A percentile compares a stretch with the other conserved stretches of the same genome.
Evolutionary conservation across 768 basidiomycete species (phyloP).

Genomic region (Pisolithus tinctorius): DNA sequence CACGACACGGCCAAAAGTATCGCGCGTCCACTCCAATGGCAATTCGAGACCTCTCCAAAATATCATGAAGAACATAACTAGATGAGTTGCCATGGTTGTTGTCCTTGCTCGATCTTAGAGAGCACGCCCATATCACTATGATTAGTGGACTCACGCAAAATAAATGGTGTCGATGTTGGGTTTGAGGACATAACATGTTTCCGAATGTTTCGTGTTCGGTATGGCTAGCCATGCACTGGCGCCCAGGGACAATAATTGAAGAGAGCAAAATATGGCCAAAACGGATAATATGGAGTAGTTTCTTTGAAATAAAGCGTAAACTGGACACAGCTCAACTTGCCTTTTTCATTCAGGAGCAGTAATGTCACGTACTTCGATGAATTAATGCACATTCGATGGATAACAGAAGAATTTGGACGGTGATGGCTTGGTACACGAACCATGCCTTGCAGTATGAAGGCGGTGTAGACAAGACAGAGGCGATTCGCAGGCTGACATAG

Average conservation of each 20-base stretch:
- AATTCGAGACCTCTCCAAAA: slow-evolving; percentile 12
- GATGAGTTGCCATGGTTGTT: slow-evolving; percentile 13
- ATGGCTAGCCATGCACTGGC: slow-evolving; percentile 10
- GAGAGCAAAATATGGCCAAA: slow-evolving; percentile 4
- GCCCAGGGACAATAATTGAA: slow-evolving; percentile 10
- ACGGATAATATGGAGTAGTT: slow-evolving; percentile 4
- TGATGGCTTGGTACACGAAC: slow-evolving; percentile 10
- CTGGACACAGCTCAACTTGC: slow-evolving; percentile 3
- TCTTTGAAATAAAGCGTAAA: slow-evolving; percentile 11
- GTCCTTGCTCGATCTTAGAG: slow-evolving; percentile 4
- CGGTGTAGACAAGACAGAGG: slow-evolving; percentile 2
- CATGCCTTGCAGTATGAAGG: slow-evolving; percentile 9
- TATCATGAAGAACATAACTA: slow-evolving; percentile 12
- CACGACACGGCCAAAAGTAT: slow-evolving; percentile 5
- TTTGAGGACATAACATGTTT: slow-evolving; percentile 11
- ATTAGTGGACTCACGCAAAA: slow-evolving; percentile 10
- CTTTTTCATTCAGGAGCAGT: too few species aligned
- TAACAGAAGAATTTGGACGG: slow-evolving; percentile 8
- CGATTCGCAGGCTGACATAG: slow-evolving; percentile 15
- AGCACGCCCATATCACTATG: not conserved
- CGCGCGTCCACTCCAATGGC: slow-evolving; percentile 6
- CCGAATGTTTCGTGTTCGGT: slow-evolving; percentile 5
- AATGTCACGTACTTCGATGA: slow-evolving; percentile 9
- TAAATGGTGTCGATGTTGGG: slow-evolving; percentile 8
- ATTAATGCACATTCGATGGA: slow-evolving; percentile 11